Conservation (phyloP, 441 rosid species). For the Adansonia grandidieri region DNA sequence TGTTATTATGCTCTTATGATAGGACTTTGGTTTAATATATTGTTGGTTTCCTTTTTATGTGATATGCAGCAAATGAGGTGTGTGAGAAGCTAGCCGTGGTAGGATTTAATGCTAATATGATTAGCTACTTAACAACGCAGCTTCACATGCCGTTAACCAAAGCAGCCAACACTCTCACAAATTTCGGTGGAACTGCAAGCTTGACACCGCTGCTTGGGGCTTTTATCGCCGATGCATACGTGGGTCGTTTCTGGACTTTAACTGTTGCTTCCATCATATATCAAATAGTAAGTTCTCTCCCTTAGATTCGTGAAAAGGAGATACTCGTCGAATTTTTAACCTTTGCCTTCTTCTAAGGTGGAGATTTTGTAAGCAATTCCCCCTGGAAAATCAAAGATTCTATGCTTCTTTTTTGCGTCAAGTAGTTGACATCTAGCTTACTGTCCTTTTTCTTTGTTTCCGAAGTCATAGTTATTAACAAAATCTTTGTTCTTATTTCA, state of each 20-base stretch:
- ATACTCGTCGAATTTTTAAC: not conserved
- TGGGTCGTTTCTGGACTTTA: constrained; percentile 88
- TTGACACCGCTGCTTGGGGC: constrained; percentile 90
- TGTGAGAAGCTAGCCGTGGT: constrained; percentile 91
- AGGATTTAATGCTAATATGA: constrained; percentile 82
- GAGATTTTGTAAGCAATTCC: not conserved
- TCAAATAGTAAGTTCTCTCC: constrained; percentile 50
- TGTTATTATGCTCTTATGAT: not conserved
- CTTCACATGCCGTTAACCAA: constrained; percentile 84
- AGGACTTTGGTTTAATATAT: not conserved
- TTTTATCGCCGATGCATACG: constrained; percentile 72
- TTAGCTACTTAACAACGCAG: constrained; percentile 83
- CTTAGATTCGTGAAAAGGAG: not conserved
- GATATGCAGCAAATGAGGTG: constrained; percentile 68
- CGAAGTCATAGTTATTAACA: not conserved
- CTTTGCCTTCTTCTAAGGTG: not conserved
- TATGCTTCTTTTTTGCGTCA: too few species aligned
- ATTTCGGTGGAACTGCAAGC: constrained; percentile 82
- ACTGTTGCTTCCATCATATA: constrained; percentile 69
- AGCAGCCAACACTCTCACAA: constrained; percentile 92
- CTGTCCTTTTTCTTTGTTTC: not conserved
- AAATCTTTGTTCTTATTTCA: not conserved
- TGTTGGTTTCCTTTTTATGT: not conserved
- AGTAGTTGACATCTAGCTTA: not conserved
- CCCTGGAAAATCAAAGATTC: not conserved